Evolutionary conservation across 108 stramenopile genomes (phyloP), one percentile per base, ranked within the genome.

Genomic region (Nitzschia palea): DNA sequence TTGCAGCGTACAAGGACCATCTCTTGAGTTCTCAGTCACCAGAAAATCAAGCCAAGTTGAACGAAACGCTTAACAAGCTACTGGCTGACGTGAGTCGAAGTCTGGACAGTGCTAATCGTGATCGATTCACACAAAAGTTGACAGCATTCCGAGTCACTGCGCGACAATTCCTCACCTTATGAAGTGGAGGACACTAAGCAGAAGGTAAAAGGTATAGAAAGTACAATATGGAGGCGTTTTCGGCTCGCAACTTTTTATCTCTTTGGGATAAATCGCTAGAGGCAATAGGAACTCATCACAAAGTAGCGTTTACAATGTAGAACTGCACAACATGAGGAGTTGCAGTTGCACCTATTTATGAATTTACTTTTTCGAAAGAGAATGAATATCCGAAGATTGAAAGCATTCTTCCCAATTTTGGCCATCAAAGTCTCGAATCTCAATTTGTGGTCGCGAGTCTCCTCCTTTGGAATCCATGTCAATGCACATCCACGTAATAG

Each of bases 81-180:
- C 78, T 95, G 47, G 77, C 83, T 3, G 97, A 97, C 65, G 90
- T 99, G 64, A 91, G 80, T 53, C 78, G 94, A 35, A 95, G 88
- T 72, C 68, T 99, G 65, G 97, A 97, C 67, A 90, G 83, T 69
- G 82, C 93, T 33, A 99, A 99, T 72, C 82, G 98, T 25, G 98
- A 99, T 72, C 76, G 94, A 37, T 97, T 99, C 65, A 96, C 96
- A 1, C 96, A 97, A 68, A 95, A 94, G 70, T 76, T 99, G 51
- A 94, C 97, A 35, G 86, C 91, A 33, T 99, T 97, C 81, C 94
- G 96, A 12, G 87, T 98, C 27, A 74, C 94, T n/a, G 93, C 93
- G 4, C 78, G 96, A 61, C 66, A 81, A 29, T 97, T 98, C 72
- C 78, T 98, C 33, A 95, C 98, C 9, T 78, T 97, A 47, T 98